Evolutionary conservation across 345 rosid species (phyloP), one percentile per base, ranked within the genome.

Genomic region (Populus pruinosa): DNA sequence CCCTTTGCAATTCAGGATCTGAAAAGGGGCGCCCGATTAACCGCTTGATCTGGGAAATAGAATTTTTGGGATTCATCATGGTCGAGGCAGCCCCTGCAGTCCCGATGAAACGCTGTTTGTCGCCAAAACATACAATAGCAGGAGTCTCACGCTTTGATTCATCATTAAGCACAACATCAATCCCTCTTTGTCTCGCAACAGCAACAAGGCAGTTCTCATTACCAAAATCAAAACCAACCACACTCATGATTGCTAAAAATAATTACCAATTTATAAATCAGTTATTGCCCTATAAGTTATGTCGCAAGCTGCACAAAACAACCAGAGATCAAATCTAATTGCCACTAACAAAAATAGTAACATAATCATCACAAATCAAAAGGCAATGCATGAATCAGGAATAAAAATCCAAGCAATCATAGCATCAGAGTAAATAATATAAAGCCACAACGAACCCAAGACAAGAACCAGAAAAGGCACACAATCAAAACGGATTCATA

Each of bases 111-210:
- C 98, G 86, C 85, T 96, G 99, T 81, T 96, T 96, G 65, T 96
- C 99, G 10, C 98, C 99, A 55, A 96, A 96, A 85, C 98, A 96
- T 2, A 96, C 97, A 70, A 96, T 79, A 27, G 99, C 89, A 0
- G 99, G 99, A 43, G 99, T 96, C 85, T 96, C 98, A 8, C 99
- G 99, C 81, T 96, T 96, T 0, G 99, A 96, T 79, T 96, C 99
- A 85, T 96, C 97, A 59, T 96, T 96, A 62, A 96, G 98, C 76
- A 96, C 99, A 4, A 96, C 99, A 73, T 96, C 99, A 61, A 96
- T 96, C 64, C 99, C 98, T 81, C 99, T 90, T 78, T 96, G 99
- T 86, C 99, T 88, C 0, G 99, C 99, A 76, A 96, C 99, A 47
- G 99, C 99, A 56, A 96, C 99, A 80, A 94, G 82, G 82, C 98